Percentiles rank a stretch among this genome's conserved stretches.
phyloP scores from a whole-genome alignment of 768 basidiomycete genomes.

The Russula griseocarnosa region DNA sequence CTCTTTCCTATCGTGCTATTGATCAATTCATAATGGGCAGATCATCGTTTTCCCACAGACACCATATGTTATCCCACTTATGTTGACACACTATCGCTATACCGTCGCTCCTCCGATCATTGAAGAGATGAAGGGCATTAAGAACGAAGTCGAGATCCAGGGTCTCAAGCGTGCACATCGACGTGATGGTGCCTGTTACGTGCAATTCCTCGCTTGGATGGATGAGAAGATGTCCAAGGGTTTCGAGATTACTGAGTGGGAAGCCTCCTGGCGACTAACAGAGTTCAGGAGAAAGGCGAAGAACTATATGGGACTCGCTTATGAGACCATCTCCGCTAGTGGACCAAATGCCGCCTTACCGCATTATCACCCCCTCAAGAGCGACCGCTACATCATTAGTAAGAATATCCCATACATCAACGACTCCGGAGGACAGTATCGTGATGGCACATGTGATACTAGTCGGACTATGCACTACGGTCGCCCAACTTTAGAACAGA shows the following conservation, averaged over 20 bases:
- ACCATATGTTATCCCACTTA: slow-evolving; percentile 78
- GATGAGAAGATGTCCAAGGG: slow-evolving; percentile 73
- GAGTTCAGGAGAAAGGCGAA: slow-evolving; percentile 68
- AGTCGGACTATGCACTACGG: slow-evolving; percentile 85
- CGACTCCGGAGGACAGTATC: slow-evolving; percentile 88
- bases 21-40: slow-evolving; percentile 33
- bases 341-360: slow-evolving; percentile 93
- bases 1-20: neutral
- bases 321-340: slow-evolving; percentile 84
- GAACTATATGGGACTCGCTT: slow-evolving; percentile 80
- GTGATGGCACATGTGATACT: slow-evolving; percentile 87
- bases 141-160: slow-evolving; percentile 82
- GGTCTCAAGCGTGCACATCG: slow-evolving; percentile 82
- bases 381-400: slow-evolving; percentile 70
- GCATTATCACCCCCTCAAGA: slow-evolving; percentile 83
- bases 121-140: slow-evolving; percentile 77
- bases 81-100: slow-evolving; percentile 79
- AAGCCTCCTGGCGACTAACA: slow-evolving; percentile 79
- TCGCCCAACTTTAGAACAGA: slow-evolving; percentile 77
- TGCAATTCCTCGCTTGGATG: slow-evolving; percentile 87
- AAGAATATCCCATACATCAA: slow-evolving; percentile 83
- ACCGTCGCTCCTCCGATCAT: slow-evolving; percentile 67
- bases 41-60: slow-evolving; percentile 69
- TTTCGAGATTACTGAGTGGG: slow-evolving; percentile 86
- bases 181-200: slow-evolving; percentile 84